Evolutionary conservation across 2,329 filamentous ascomycete species (phyloP), one percentile per base, ranked within the genome.

Genomic region (Alternaria sp.): DNA sequence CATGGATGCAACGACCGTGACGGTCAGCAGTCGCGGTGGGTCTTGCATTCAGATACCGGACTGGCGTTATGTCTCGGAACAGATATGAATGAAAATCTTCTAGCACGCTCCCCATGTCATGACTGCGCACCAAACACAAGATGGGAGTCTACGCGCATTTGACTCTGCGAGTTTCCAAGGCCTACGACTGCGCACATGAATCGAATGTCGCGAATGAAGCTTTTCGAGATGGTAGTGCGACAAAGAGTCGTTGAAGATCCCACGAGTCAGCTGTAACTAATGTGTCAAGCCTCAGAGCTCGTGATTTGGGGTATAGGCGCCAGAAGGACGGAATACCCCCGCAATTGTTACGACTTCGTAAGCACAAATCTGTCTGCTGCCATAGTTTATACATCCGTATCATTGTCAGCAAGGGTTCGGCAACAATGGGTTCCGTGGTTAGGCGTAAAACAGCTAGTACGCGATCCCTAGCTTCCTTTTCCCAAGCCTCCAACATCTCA

Each of bases 41-140:
- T 70, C 69, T 70, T 63, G 64, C 70, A 71, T 71, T 72, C 66
- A 67, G 65, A 66, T 66, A 70, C 69, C 70, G 65, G 70, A 68
- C 73, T 74, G 74, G 74, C 74, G 74, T 74, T 72, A 65, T 69
- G 64, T 70, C 66, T 70, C 69, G 59, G 41, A 30, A 73, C 68
- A 74, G 69, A 74, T 71, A 73, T 68, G 69, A 76, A 76, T 75
- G 69, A 73, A 76, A 76, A 75, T 72, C 64, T 75, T 70, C 70
- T 66, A 71, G 69, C 69, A 74, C 63, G 62, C 64, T 63, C 38
- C 48, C 43, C 38, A 58, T 45, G 28, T 46, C 7, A 30, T 49
- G 25, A 54, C 40, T 30, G 38, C 44, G 43, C 32, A 30, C 45
- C 34, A 27, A 28, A 20, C 46, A 25, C n/a, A 45, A 11, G n/a